phyloP scores from a whole-genome alignment of 2,329 filamentous ascomycete species.

The Endothia cerciana region DNA sequence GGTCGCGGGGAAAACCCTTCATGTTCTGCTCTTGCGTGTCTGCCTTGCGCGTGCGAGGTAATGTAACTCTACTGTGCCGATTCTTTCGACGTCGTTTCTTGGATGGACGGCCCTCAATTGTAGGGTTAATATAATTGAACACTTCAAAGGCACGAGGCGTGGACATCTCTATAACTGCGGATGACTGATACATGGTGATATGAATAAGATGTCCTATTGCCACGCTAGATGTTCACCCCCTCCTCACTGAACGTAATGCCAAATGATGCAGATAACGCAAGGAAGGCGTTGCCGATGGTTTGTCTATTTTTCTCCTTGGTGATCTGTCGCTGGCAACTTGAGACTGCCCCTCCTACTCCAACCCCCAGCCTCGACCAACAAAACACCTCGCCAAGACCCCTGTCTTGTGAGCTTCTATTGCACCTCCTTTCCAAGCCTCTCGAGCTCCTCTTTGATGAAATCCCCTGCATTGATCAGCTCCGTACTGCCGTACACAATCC shows the following conservation, averaged over 20 bases:
- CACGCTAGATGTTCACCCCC: not conserved
- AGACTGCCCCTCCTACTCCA: not conserved
- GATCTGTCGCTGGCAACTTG: not conserved
- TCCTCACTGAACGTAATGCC: not conserved
- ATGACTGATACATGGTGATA: not conserved
- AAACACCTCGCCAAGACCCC: not conserved
- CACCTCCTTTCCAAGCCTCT: conserved; percentile 64
- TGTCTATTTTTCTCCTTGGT: not conserved
- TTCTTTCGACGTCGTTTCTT: not conserved
- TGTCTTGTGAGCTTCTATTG: conserved; percentile 8
- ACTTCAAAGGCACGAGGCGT: not conserved
- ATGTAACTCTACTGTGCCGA: not conserved
- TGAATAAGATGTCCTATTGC: not conserved
- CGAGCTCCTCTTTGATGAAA: conserved; percentile 67
- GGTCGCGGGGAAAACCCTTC: not conserved
- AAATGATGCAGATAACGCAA: not conserved
- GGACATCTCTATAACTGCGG: not conserved
- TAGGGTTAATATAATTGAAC: not conserved
- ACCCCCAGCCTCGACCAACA: not conserved
- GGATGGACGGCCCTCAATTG: not conserved
- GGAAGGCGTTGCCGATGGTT: not conserved
- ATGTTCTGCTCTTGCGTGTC: not conserved
- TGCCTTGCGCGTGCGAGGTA: not conserved
- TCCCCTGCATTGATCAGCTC: conserved; percentile 73
- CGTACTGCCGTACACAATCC: conserved; percentile 94